phyloP scores from a whole-genome alignment of 2,329 filamentous ascomycete genomes.

The Gnomoniopsis sp. region DNA sequence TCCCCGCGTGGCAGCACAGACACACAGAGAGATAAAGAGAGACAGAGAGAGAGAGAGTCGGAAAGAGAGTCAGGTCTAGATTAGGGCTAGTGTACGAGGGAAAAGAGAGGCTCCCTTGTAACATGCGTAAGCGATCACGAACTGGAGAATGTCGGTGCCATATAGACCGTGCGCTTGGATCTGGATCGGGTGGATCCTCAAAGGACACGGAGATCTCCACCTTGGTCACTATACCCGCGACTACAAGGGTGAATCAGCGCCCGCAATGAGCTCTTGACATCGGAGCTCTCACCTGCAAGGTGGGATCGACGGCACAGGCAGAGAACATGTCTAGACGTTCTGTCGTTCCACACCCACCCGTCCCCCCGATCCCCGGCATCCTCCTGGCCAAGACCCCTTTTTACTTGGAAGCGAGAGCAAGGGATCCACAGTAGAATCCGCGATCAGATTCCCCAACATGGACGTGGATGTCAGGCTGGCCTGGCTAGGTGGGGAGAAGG shows the following conservation, averaged over 20 bases:
- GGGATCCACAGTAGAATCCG: conserved; percentile 2
- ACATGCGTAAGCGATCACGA: not conserved
- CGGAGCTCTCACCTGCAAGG: not conserved
- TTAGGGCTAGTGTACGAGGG: not conserved
- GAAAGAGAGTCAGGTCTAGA: not conserved
- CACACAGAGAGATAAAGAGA: no score
- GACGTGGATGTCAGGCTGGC: not conserved
- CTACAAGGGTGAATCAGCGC: not conserved
- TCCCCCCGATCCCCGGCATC: not conserved
- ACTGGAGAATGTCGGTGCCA: not conserved
- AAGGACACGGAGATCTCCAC: not conserved
- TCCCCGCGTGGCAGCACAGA: not conserved
- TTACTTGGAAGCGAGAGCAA: conserved; percentile 2
- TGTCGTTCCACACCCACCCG: no score
- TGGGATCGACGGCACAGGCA: not conserved
- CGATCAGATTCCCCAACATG: conserved; percentile 7
- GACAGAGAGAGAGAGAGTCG: no score
- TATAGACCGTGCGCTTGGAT: not conserved
- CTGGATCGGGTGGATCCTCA: not conserved
- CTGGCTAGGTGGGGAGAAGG: no score
- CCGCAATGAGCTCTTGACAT: not conserved
- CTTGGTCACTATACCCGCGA: not conserved
- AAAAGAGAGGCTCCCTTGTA: not conserved
- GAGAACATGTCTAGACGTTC: no score
- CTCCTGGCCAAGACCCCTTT: conserved; percentile 1